A percentile compares a stretch with the other conserved stretches of the same genome.
Evolutionary conservation across 352 stramenopile genomes (phyloP).

Genomic region (Phytophthora lateralis): DNA sequence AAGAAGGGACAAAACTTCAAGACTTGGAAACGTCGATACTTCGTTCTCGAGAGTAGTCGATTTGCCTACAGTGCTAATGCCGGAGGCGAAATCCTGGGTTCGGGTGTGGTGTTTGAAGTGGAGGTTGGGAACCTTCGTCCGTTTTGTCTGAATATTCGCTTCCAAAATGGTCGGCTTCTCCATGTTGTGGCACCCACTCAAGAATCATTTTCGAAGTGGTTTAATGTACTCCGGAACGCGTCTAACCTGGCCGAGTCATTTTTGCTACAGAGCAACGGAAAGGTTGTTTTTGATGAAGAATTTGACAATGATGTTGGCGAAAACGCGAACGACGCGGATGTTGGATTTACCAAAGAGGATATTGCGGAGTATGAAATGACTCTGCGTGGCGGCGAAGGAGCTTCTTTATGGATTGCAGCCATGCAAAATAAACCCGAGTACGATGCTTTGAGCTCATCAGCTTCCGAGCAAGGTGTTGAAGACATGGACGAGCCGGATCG

Average conservation of each 20-base stretch:
- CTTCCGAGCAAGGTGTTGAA: slow-evolving; percentile 24
- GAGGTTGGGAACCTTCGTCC: slow-evolving; percentile 55
- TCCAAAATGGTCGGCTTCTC: slow-evolving; percentile 75
- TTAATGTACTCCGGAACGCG: slow-evolving; percentile 49
- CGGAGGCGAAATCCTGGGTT: slow-evolving; percentile 53
- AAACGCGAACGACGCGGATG: slow-evolving; percentile 29
- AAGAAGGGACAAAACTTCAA: slow-evolving; percentile 87
- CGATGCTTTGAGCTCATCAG: slow-evolving; percentile 24
- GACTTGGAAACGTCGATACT: slow-evolving; percentile 85
- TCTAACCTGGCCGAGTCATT: slow-evolving; percentile 76
- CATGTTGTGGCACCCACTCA: slow-evolving; percentile 65
- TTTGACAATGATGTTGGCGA: slow-evolving; percentile 56
- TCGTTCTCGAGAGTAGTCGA: slow-evolving; percentile 67
- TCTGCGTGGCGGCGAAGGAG: slow-evolving; percentile 37
- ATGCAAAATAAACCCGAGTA: slow-evolving; percentile 52
- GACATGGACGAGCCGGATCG: slow-evolving; percentile 8
- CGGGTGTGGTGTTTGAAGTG: slow-evolving; percentile 73
- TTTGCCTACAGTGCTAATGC: slow-evolving; percentile 54
- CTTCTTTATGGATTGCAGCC: slow-evolving; percentile 58
- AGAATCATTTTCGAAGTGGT: slow-evolving; percentile 59
- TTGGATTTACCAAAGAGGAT: slow-evolving; percentile 41
- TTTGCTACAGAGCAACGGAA: slow-evolving; percentile 46
- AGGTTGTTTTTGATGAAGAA: slow-evolving; percentile 52
- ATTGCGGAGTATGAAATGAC: slow-evolving; percentile 37
- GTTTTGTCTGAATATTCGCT: slow-evolving; percentile 71